Evolutionary conservation across 257 asterid species (phyloP), one percentile per base, ranked within the genome.

Genomic region (Solanum paucissectum): DNA sequence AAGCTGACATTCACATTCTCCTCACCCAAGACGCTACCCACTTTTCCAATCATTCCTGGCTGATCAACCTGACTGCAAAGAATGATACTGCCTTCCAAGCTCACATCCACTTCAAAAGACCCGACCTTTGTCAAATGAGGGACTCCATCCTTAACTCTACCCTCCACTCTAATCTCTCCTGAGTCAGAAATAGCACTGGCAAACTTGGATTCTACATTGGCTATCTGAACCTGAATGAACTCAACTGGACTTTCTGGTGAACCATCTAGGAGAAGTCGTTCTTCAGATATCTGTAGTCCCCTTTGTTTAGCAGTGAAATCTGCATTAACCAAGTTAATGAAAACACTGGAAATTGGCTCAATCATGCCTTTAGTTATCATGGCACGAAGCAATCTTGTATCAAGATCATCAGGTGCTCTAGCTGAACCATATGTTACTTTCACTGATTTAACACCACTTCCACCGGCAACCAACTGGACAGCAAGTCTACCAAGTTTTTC

Each of bases 401-500:
- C 99, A 2, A 96, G 95, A 88, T 95, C 98, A 75, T 95, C 98
- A 9, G 98, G 98, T 72, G 95, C 98, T 88, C 99, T 89, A 12
- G 98, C 94, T 6, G 99, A 95, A 4, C 98, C 94, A 33, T 97
- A 97, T 58, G 95, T 90, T 6, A 97, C 95, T 90, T 92, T 95
- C 42, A 97, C 96, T 8, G 90, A 62, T 88, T 93, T 95, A 58
- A 97, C 94, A 16, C 99, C 99, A 40, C 92, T 92, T 33, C 98
- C 98, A 36, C 99, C 98, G 52, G 98, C 93, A 37, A 95, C 98
- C 86, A 97, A 84, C 49, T 97, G 99, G 88, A 97, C 99, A 25
- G 98, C 98, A 55, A 97, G 95, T 87, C 99, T 91, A 58, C 99
- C 99, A 7, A 97, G 98, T 89, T 97, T 97, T 86, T 97, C 99